These are phyloP conservation scores for Millerozyma acaciae DNA, from an alignment of 805 yeast species.

Conservation along the genomic window DNA sequence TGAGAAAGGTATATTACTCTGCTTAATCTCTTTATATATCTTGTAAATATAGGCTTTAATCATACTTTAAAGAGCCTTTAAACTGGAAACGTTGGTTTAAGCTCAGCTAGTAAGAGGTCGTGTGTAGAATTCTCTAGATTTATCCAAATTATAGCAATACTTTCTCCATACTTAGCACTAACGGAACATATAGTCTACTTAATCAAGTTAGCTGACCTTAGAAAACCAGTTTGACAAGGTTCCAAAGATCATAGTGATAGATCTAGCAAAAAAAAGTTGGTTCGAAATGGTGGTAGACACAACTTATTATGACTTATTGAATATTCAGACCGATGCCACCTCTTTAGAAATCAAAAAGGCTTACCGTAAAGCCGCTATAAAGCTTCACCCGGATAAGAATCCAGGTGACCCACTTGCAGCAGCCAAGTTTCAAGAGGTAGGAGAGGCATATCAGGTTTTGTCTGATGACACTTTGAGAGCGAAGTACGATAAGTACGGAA, in stretches of 20 bases:
- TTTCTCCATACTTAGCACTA: too few species aligned
- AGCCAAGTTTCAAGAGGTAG: constrained; percentile 42
- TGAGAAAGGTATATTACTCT: constrained; percentile 83
- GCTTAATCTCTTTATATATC: constrained; percentile 15
- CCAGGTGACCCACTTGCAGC: constrained; percentile 46
- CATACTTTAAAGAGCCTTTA: not conserved
- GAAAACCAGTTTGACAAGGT: too few species aligned
- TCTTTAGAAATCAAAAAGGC: constrained; percentile 43
- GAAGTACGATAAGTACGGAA: constrained; percentile 73
- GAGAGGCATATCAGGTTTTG: constrained; percentile 76
- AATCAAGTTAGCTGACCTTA: too few species aligned
- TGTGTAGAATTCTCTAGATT: too few species aligned
- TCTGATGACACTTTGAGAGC: constrained; percentile 60
- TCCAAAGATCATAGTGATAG: too few species aligned
- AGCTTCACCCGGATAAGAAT: constrained; percentile 43
- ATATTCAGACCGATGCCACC: constrained; percentile 32
- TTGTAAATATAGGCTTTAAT: constrained; percentile 8
- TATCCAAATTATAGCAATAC: too few species aligned
- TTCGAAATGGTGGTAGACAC: constrained; percentile 44
- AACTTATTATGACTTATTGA: constrained; percentile 38
- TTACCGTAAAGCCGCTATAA: constrained; percentile 42
- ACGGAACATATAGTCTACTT: too few species aligned
- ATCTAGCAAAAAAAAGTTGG: too few species aligned
- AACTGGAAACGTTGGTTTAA: not conserved
- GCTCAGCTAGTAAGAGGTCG: not conserved